These are phyloP conservation scores for Coemansia sp. DNA, from an alignment of 192 early-diverging fungal genomes.

Conservation along the genomic window DNA sequence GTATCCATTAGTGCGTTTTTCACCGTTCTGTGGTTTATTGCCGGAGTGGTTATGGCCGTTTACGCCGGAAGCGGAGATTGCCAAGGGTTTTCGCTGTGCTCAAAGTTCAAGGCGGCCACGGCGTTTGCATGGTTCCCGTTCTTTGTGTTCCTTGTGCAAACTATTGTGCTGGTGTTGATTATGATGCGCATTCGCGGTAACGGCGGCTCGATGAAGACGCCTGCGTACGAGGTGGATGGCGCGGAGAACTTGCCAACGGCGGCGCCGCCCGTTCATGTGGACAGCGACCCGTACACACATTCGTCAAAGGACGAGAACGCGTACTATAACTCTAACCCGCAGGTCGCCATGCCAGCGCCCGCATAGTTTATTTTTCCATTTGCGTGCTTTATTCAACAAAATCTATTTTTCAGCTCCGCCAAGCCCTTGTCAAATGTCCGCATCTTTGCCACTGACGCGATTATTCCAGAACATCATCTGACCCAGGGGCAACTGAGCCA, in stretches of 20 bases:
- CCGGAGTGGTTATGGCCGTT: slow-evolving; percentile 41
- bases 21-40: slow-evolving; percentile 30
- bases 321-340: slow-evolving; percentile 40
- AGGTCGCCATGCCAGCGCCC: slow-evolving; percentile 34
- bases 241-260: slow-evolving; percentile 15
- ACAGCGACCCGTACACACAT: slow-evolving; percentile 12
- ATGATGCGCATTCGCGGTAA: slow-evolving; percentile 17
- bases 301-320: slow-evolving; percentile 16
- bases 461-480: slow-evolving; percentile 1
- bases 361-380: slow-evolving; percentile 10
- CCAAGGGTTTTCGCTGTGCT: slow-evolving; percentile 17
- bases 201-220: slow-evolving; percentile 22
- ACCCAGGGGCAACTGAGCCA: neutral
- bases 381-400: neutral
- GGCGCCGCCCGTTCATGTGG: slow-evolving; percentile 15
- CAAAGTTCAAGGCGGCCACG: slow-evolving; percentile 35
- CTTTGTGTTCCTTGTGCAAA: slow-evolving; percentile 20
- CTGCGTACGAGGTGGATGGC: slow-evolving; percentile 22
- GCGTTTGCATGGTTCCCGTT: slow-evolving; percentile 43
- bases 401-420: neutral
- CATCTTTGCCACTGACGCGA: neutral
- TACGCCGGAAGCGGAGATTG: slow-evolving; percentile 23
- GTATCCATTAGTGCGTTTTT: slow-evolving; percentile 8
- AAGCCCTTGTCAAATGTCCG: slow-evolving; percentile 3
- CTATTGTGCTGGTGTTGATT: slow-evolving; percentile 17